Evolutionary conservation across 1,284 basidiomycete genomes (phyloP).

Genomic region (Malassezia slooffiae): DNA sequence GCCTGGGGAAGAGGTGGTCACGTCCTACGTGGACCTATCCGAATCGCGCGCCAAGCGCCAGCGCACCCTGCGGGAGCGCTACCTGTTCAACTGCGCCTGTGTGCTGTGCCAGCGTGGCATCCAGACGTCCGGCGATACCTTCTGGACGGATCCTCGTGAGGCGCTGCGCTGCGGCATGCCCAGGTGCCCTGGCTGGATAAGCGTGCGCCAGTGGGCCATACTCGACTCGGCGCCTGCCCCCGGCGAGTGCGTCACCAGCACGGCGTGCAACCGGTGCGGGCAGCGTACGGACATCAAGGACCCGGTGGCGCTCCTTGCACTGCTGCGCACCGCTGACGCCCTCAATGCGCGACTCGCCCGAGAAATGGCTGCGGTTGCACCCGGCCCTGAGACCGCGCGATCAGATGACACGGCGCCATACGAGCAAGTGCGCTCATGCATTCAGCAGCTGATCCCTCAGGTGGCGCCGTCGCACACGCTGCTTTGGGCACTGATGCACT

Average conservation of each 20-base stretch:
- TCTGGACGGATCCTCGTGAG: slow-evolving; percentile 58
- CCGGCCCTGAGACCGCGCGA: too few species aligned
- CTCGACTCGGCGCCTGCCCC: slow-evolving; percentile 39
- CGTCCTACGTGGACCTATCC: slow-evolving; percentile 74
- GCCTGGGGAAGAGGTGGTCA: slow-evolving; percentile 49
- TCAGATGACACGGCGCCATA: too few species aligned
- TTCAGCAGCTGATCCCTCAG: not conserved
- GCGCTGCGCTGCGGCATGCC: slow-evolving; percentile 53
- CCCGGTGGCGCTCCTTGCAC: slow-evolving; percentile 34
- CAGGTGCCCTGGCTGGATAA: slow-evolving; percentile 46
- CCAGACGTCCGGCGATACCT: slow-evolving; percentile 14
- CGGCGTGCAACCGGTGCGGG: slow-evolving; percentile 49
- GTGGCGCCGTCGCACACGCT: slow-evolving; percentile 8
- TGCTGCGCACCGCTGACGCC: too few species aligned
- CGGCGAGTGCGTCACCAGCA: not conserved
- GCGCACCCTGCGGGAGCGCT: slow-evolving; percentile 60
- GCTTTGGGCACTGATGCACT: slow-evolving; percentile 9
- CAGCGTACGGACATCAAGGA: slow-evolving; percentile 51
- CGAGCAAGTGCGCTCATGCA: too few species aligned
- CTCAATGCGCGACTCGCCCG: too few species aligned
- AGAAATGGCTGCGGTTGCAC: too few species aligned
- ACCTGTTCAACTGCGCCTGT: slow-evolving; percentile 70
- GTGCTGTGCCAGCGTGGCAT: slow-evolving; percentile 50
- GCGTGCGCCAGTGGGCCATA: slow-evolving; percentile 41
- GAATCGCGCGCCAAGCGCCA: slow-evolving; percentile 55